Evolutionary conservation across 345 rosid species (phyloP).

Genomic region (Eucalyptus caleyi): DNA sequence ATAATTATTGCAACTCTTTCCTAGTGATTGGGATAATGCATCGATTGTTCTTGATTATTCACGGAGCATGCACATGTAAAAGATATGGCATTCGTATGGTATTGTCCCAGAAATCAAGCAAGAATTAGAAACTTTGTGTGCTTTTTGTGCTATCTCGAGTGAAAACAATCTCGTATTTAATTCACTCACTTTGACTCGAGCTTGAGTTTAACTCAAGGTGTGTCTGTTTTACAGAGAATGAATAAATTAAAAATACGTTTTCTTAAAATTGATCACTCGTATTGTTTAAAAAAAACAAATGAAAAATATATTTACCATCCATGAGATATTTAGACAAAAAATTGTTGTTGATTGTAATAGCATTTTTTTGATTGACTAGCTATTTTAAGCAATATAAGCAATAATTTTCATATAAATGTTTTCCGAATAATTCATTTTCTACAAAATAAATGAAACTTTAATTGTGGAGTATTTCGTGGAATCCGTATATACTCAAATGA

Average conservation of each 20-base stretch:
- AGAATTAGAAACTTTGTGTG: background rate
- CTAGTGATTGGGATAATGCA: background rate
- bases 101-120: background rate
- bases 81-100: background rate
- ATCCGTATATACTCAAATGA: background rate
- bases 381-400: background rate
- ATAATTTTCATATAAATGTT: background rate
- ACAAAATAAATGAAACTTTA: background rate
- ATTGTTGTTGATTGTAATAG: background rate
- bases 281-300: background rate
- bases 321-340: background rate
- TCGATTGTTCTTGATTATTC: background rate
- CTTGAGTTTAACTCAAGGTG: background rate
- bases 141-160: background rate
- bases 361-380: background rate
- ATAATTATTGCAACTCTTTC: background rate
- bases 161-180: background rate
- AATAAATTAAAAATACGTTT: fast-evolving
- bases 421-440: background rate
- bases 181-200: background rate
- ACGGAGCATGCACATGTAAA: background rate
- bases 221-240: background rate
- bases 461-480: background rate
- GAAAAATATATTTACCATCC: background rate
- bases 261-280: fast-evolving